Percentiles rank a stretch among this genome's conserved stretches.
These are phyloP conservation scores for Moesziomyces sp. DNA, from an alignment of 1,284 basidiomycete species.

Conservation along the genomic window DNA sequence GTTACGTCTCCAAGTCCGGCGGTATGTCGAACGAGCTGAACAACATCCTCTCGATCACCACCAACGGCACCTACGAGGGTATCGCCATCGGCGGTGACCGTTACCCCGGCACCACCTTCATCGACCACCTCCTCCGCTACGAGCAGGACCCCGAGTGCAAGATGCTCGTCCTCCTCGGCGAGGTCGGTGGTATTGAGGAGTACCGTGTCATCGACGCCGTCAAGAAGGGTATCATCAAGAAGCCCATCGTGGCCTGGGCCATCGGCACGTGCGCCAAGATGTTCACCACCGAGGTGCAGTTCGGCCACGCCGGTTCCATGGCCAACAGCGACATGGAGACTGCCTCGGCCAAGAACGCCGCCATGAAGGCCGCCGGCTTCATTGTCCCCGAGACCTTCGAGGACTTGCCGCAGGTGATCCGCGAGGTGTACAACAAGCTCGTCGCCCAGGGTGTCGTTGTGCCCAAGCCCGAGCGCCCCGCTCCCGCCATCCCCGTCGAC, in stretches of 20 bases:
- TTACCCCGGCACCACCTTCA: slow-evolving; percentile 98
- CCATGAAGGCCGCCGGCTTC: slow-evolving; percentile 95
- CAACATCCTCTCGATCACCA: slow-evolving; percentile 97
- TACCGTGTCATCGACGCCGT: slow-evolving; percentile 99
- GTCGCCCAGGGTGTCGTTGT: slow-evolving; percentile 78
- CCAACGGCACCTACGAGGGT: slow-evolving; percentile 99
- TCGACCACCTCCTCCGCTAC: slow-evolving; percentile 97
- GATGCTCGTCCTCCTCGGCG: slow-evolving; percentile 97
- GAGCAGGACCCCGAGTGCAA: slow-evolving; percentile 97
- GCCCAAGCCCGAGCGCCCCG: slow-evolving; percentile 83
- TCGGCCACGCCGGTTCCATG: slow-evolving; percentile 98
- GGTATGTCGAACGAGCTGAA: slow-evolving; percentile 99
- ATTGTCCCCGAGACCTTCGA: slow-evolving; percentile 98
- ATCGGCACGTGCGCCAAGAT: slow-evolving; percentile 99
- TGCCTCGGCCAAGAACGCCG: slow-evolving; percentile 94
- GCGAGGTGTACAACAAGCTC: slow-evolving; percentile 85
- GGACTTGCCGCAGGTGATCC: slow-evolving; percentile 86
- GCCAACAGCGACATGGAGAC: slow-evolving; percentile 98
- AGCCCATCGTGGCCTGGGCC: slow-evolving; percentile 99
- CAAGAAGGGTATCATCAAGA: slow-evolving; percentile 91
- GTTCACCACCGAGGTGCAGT: slow-evolving; percentile 99
- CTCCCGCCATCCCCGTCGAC: slow-evolving; percentile 98
- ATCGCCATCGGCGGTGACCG: slow-evolving; percentile 99
- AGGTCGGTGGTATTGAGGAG: slow-evolving; percentile 98
- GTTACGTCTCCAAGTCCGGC: slow-evolving; percentile 99